Base-by-base conservation (phyloP, 495 filamentous ascomycete genomes). In the Talaromyces wortmannii region DNA sequence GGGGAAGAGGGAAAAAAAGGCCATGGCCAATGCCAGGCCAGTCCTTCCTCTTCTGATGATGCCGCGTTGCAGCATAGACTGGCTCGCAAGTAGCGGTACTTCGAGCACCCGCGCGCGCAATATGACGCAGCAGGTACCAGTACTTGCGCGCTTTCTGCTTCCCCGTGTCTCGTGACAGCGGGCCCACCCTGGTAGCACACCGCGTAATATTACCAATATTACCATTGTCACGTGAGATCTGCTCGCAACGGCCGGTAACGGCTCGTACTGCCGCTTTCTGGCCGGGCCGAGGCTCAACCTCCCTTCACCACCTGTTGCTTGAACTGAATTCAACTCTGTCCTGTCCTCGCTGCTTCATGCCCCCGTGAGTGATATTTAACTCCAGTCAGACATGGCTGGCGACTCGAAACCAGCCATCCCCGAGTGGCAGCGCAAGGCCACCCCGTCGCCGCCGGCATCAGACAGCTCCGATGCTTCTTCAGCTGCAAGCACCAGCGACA, bases 371-470 rank as follows among this genome's bases (percentile, higher is more conserved):
- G 23, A 23, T 23, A 23, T 23, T 23, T 4, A 23, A 23, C 23
- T 2, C 23, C 23, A 23, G 13, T 31, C 33, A 32, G 63, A 29
- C 45, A 80, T 80, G 77, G 60, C 77, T 13, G 52, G 72, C 50
- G 63, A 67, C 42, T 55, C 65, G 23, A 54, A 67, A 31, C 47
- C 71, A 29, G 67, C 73, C 3, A 78, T 81, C 36, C 77, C 78
- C 10, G 51, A 68, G 45, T 81, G 78, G 78, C 78, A 81, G 53
- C 68, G 61, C 46, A 55, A 62, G 29, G 56, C 63, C 45, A 49
- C 65, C 46, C 53, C 65, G 47, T 68, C 72, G 61, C 64, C 64
- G 56, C 5, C 48, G 29, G 32, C 36, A 30, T 46, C 30, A 44
- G 7, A 18, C 30, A 62, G 55, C 59, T 63, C 67, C 60, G 68